These are phyloP conservation scores for Anisodus acutangulus DNA, from an alignment of 257 asterid species.

Conservation along the genomic window DNA sequence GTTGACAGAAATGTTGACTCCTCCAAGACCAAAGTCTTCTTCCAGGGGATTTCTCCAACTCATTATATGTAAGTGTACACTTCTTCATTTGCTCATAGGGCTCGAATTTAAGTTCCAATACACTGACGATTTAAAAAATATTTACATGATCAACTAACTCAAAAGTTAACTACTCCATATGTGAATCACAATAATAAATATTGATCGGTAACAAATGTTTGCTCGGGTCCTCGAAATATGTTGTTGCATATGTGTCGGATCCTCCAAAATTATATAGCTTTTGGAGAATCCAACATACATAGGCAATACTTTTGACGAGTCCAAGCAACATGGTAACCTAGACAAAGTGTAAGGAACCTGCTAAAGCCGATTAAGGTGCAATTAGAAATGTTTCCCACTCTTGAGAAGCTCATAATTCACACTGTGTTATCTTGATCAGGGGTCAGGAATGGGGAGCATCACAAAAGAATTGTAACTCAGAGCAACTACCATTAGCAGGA, in stretches of 20 bases:
- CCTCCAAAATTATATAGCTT: neutral
- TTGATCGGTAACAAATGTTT: neutral
- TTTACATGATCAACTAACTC: neutral
- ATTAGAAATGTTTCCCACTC: neutral
- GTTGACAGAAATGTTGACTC: slow-evolving; percentile 62
- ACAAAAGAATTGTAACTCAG: slow-evolving; percentile 62
- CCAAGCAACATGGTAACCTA: neutral
- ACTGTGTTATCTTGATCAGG: slow-evolving; percentile 38
- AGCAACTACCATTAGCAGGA: slow-evolving; percentile 58
- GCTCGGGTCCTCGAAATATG: neutral
- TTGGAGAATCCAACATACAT: neutral
- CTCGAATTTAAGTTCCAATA: neutral
- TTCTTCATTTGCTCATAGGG: neutral
- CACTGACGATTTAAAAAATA: accelerated
- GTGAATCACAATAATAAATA: no score
- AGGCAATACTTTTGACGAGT: neutral
- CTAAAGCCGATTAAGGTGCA: neutral
- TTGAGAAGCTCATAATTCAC: neutral
- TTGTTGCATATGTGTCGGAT: neutral
- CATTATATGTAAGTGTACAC: slow-evolving; percentile 57
- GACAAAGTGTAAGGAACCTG: neutral
- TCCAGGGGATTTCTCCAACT: slow-evolving; percentile 74
- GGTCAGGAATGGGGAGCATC: slow-evolving; percentile 60
- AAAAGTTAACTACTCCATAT: neutral
- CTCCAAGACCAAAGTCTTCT: slow-evolving; percentile 62